Percentiles rank a stretch among this genome's conserved stretches.
Evolutionary conservation across 257 asterid genomes (phyloP).

Genomic region (Jacaranda copaia): DNA sequence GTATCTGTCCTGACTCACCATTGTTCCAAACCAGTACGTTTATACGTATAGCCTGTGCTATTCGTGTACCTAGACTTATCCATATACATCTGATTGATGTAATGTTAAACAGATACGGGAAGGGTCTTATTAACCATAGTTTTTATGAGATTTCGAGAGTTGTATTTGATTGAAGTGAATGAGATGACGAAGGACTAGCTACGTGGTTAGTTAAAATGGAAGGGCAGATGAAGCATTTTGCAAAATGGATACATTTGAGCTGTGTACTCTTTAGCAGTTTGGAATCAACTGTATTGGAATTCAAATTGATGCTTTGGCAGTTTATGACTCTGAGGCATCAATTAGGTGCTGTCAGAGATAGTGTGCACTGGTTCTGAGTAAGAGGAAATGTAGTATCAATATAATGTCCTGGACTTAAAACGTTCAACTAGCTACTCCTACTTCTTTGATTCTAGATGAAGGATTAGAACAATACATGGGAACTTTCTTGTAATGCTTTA

Average conservation of each 20-base stretch:
- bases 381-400: no score
- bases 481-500: no score
- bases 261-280: no score
- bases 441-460: no score
- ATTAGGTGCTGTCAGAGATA: no score
- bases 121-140: neutral
- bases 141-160: neutral
- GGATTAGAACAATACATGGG: no score
- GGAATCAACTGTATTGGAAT: no score
- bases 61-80: neutral
- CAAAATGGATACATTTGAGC: neutral
- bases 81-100: neutral
- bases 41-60: neutral
- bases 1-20: slow-evolving; percentile 78
- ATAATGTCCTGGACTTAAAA: no score
- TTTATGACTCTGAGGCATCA: no score
- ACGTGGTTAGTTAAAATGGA: neutral
- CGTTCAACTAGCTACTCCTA: no score
- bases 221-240: neutral
- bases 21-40: slow-evolving; percentile 74
- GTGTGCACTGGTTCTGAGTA: no score
- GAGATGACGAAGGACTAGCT: neutral
- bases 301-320: no score
- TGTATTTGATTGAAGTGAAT: neutral
- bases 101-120: neutral